Conservation (phyloP, 768 basidiomycete species). For the Myochromella boudieri region DNA sequence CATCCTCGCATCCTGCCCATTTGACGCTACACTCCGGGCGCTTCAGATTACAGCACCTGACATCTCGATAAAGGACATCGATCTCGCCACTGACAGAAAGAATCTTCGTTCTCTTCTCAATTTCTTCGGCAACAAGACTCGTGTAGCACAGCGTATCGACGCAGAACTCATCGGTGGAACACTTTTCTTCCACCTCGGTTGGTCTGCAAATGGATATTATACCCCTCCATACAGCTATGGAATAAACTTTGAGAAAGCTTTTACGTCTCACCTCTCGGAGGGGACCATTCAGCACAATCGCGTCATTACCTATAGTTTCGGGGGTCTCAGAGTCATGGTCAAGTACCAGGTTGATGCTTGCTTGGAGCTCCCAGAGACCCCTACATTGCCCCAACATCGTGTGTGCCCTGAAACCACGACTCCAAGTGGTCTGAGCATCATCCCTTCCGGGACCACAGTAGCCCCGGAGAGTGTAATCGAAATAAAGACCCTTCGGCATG, state of each 20-base stretch:
- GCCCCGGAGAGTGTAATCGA: conserved; percentile 16
- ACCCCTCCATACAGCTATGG: conserved; percentile 8
- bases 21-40: conserved; percentile 15
- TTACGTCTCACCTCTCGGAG: conserved; percentile 15
- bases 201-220: conserved; percentile 12
- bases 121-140: conserved; percentile 7
- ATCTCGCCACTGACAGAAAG: conserved; percentile 19
- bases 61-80: conserved; percentile 11
- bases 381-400: not conserved
- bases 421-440: conserved; percentile 11
- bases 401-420: conserved; percentile 2
- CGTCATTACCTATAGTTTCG: conserved; percentile 19
- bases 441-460: conserved; percentile 8
- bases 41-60: conserved; percentile 12
- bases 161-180: conserved; percentile 17
- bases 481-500: conserved; percentile 19
- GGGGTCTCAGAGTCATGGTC: conserved; percentile 27
- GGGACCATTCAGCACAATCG: conserved; percentile 16
- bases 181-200: conserved; percentile 19
- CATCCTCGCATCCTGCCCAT: conserved; percentile 12
- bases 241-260: conserved; percentile 16
- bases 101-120: conserved; percentile 18
- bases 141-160: conserved; percentile 14
- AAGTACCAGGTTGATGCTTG: conserved; percentile 30
- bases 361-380: conserved; percentile 4